Percentiles rank a stretch among this genome's conserved stretches.
These are phyloP conservation scores for Verticillium nonalfalfae DNA, from an alignment of 2,329 filamentous ascomycete genomes.

Conservation along the genomic window DNA sequence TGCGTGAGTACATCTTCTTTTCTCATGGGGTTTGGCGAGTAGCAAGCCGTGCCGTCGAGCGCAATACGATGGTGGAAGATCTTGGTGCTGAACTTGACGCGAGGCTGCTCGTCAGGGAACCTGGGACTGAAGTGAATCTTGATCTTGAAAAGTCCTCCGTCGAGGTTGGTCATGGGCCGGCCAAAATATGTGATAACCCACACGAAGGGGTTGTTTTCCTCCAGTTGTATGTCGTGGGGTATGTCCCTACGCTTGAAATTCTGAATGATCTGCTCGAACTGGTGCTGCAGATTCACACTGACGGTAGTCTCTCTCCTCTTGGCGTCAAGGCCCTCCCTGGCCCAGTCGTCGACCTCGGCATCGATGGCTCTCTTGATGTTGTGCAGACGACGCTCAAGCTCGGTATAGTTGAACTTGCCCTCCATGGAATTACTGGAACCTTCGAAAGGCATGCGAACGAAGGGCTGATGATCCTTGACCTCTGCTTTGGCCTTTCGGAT, in stretches of 20 bases:
- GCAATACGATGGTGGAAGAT: constrained; percentile 88
- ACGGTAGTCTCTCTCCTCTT: constrained; percentile 65
- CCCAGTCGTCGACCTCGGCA: constrained; percentile 67
- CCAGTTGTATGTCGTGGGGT: constrained; percentile 69
- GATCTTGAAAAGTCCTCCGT: constrained; percentile 84
- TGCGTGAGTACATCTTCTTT: constrained; percentile 76
- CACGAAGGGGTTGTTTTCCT: constrained; percentile 79
- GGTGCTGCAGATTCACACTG: constrained; percentile 73
- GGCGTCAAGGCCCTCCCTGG: constrained; percentile 55
- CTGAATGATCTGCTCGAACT: constrained; percentile 76
- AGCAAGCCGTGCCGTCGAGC: constrained; percentile 74
- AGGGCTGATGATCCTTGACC: constrained; percentile 56
- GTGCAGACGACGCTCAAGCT: constrained; percentile 62
- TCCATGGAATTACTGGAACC: constrained; percentile 71
- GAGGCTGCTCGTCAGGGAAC: constrained; percentile 84
- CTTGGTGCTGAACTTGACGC: constrained; percentile 71
- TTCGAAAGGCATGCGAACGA: constrained; percentile 87
- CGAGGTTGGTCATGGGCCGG: constrained; percentile 84
- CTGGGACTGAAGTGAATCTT: constrained; percentile 72
- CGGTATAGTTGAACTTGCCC: constrained; percentile 75
- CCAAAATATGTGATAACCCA: constrained; percentile 90
- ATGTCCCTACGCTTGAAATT: constrained; percentile 65
- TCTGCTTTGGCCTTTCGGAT: constrained; percentile 61
- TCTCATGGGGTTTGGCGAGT: constrained; percentile 55
- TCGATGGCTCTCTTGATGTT: constrained; percentile 66